Evolutionary conservation across 805 yeast species (phyloP), one percentile per base, ranked within the genome.

Genomic region (Metschnikowia chrysomelidarum): DNA sequence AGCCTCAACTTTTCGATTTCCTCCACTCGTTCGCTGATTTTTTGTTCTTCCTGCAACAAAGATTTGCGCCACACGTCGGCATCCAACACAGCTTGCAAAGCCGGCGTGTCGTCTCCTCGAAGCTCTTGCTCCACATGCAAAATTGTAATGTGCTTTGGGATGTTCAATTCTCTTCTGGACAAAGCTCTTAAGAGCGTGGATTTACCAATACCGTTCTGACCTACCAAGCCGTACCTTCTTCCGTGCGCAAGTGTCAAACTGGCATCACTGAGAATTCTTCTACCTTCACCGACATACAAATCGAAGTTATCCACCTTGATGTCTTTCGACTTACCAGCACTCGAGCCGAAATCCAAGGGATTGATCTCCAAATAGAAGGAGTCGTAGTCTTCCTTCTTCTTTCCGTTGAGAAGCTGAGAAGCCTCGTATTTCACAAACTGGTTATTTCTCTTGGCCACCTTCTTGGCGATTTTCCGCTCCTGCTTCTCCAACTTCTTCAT

Each of bases 31-130:
- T 80, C 87, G 41, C 80, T 78, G 39, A 83, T 79, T 54, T 79
- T 80, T 22, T 62, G 54, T 61, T 89, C 95, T 59, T 93, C 98
- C 30, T 67, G 64, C 21, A 93, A 57, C 36, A 93, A 67, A 49
- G 82, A 87, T 62, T 94, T 93, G 61, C 99, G 76, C 99, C 99
- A 93, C 26, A 93, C 99, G 67, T 93, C 99, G 1, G 99, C 98
- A 65, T 93, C 98, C 47, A 93, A 70, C n/a, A 93, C 98, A 44
- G 96, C 83, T 60, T 91, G 96, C 36, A 93, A 60, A 1, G 97
- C 99, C 7, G 80, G 60, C 2, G 87, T 83, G 33, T 89, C 97
- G 54, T 91, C 97, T 54, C 98, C 98, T 49, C 78, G 74, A 32
- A 93, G 77, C 69, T 93, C 99, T 74, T 93, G 99, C 60, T 93